Conservation (phyloP, 129 eudicot genomes). For the Artemisia argyi region DNA sequence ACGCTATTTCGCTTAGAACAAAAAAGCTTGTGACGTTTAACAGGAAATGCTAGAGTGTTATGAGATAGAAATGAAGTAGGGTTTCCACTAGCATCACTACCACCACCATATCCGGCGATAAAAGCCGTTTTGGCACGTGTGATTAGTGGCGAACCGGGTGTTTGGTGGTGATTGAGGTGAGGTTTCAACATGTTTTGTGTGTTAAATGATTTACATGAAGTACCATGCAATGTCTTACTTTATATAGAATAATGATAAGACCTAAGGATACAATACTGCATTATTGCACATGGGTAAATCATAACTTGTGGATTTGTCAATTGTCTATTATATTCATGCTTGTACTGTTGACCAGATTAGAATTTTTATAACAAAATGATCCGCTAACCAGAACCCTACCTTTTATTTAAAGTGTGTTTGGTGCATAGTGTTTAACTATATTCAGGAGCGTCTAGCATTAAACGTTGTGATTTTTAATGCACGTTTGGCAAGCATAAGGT, state of each 20-base stretch:
- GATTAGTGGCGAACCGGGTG: not conserved
- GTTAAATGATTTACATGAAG: not conserved
- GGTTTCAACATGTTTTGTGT: constrained; percentile 4
- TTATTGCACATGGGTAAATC: not conserved
- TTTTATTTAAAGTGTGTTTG: too few relatives aligned
- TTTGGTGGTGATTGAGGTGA: constrained; percentile 6
- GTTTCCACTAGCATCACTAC: not conserved
- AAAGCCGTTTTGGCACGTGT: not conserved
- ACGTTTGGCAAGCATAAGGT: too few relatives aligned
- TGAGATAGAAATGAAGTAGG: constrained; percentile 8
- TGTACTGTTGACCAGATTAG: too few relatives aligned
- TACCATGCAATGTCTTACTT: not conserved
- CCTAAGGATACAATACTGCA: not conserved
- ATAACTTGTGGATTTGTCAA: not conserved
- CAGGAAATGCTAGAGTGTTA: constrained; percentile 9
- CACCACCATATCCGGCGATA: not conserved
- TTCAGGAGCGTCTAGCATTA: too few relatives aligned
- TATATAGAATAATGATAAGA: not conserved
- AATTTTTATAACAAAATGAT: too few relatives aligned
- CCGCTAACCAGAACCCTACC: too few relatives aligned
- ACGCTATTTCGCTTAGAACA: too few relatives aligned
- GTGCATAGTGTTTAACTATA: too few relatives aligned
- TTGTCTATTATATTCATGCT: too few relatives aligned
- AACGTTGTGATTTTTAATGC: too few relatives aligned
- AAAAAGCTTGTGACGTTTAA: not conserved